These are phyloP conservation scores for Juglanconis juglandina DNA, from an alignment of 2,329 filamentous ascomycete species.

Conservation along the genomic window DNA sequence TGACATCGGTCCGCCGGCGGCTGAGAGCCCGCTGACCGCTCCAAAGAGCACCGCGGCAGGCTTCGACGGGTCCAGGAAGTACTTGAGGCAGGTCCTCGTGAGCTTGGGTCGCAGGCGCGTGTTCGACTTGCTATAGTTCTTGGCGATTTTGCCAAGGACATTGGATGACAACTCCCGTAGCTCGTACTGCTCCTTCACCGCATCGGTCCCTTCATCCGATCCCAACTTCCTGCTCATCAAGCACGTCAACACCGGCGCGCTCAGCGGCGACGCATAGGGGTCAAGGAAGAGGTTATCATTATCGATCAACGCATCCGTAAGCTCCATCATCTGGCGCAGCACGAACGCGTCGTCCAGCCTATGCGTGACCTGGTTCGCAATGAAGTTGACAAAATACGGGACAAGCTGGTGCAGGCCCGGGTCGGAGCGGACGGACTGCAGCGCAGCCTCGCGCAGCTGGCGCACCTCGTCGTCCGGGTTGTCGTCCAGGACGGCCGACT, in stretches of 20 bases:
- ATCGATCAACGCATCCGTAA: constrained; percentile 77
- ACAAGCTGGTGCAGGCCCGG: constrained; percentile 92
- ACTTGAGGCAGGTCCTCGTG: constrained; percentile 87
- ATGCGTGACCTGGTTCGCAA: constrained; percentile 94
- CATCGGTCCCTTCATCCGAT: constrained; percentile 47
- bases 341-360: constrained; percentile 86
- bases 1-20: constrained; percentile 66
- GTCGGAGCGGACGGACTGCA: constrained; percentile 82
- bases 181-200: constrained; percentile 64
- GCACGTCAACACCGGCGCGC: constrained; percentile 87
- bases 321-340: constrained; percentile 86
- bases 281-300: constrained; percentile 76
- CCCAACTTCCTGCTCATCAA: constrained; percentile 81
- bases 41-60: constrained; percentile 85
- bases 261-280: constrained; percentile 62
- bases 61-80: constrained; percentile 82
- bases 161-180: constrained; percentile 82
- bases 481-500: constrained; percentile 82
- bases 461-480: constrained; percentile 73
- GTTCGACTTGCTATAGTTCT: constrained; percentile 77
- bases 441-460: constrained; percentile 73
- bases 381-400: constrained; percentile 94
- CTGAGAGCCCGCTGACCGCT: constrained; percentile 74
- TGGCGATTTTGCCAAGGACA: constrained; percentile 73
- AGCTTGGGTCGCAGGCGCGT: constrained; percentile 82